Base-by-base conservation (phyloP, 2,329 filamentous ascomycete genomes). In the Aspergillus awamori region DNA sequence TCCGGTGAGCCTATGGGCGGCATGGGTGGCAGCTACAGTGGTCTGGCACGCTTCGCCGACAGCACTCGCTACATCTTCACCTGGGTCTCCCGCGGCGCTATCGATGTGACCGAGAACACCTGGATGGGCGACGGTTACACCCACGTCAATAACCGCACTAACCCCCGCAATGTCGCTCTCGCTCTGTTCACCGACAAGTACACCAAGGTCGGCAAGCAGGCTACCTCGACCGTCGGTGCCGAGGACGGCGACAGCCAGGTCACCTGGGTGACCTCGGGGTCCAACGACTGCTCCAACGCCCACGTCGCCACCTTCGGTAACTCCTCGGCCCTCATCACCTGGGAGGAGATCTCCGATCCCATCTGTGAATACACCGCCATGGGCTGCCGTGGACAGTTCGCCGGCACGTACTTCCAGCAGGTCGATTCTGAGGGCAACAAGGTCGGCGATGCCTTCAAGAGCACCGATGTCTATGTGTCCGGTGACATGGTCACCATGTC, bases 11-110 rank as follows among this genome's bases (percentile, higher is more conserved):
- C 84, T 28, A 83, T 87, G 81, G 86, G 86, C 43, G 86, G 86
- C 56, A 88, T 86, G 83, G 79, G 80, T n/a, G 86, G 86, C 30
- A 87, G 84, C 2, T 88, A 87, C 77, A 86, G 83, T 66, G 77
- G 76, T 7, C 80, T 88, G 20, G 82, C 82, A 11, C 81, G 82
- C 5, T 86, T 87, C 74, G 73, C 80, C 48, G 78, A 76, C 60
- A 79, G 78, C 20, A 78, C 80, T 56, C 76, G 78, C 1, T 88
- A 88, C 72, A 84, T 87, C 74, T 86, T 87, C 71, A 78, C 85
- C 20, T 88, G 86, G 86, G 83, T 86, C 15, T 87, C 86, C 0
- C 83, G 86, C 17, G 86, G 86, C 24, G 84, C 85, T 22, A 74
- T 82, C 11, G 80, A 86, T 58, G 76, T 88, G 13, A 81, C 79